Conservation (phyloP, 768 basidiomycete species). For the Nidularia sp. region DNA sequence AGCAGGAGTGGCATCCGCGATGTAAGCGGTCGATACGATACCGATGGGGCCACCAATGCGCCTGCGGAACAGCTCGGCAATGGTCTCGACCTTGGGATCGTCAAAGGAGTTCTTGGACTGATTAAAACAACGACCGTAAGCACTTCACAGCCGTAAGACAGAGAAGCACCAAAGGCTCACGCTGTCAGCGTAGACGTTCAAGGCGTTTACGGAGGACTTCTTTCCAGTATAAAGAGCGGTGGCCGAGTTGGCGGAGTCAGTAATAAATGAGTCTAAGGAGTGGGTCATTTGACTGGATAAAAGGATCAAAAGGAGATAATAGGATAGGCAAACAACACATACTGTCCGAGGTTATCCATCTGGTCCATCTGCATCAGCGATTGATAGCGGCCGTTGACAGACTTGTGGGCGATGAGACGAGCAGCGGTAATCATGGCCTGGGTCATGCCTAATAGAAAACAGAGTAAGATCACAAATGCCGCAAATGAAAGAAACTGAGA, state of each 20-base stretch:
- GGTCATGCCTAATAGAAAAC: slow-evolving; percentile 32
- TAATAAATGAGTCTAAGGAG: slow-evolving; percentile 43
- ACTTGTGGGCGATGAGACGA: slow-evolving; percentile 39
- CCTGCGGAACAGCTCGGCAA: slow-evolving; percentile 39
- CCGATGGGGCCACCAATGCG: slow-evolving; percentile 34
- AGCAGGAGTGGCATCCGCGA: slow-evolving; percentile 41
- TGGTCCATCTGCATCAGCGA: slow-evolving; percentile 44
- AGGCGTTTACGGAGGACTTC: slow-evolving; percentile 35
- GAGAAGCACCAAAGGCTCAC: slow-evolving; percentile 16
- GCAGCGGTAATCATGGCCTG: slow-evolving; percentile 47
- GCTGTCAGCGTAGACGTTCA: slow-evolving; percentile 39
- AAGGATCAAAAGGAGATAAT: background rate
- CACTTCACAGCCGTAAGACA: background rate
- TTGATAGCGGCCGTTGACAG: slow-evolving; percentile 40
- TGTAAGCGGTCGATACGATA: slow-evolving; percentile 41
- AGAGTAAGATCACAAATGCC: background rate
- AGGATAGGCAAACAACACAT: slow-evolving; percentile 8
- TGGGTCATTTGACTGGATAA: slow-evolving; percentile 39
- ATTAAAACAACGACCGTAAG: background rate
- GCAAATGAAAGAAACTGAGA: slow-evolving; percentile 1
- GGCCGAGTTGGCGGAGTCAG: slow-evolving; percentile 44
- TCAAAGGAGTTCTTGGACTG: slow-evolving; percentile 36
- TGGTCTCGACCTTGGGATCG: slow-evolving; percentile 40
- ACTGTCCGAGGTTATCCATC: slow-evolving; percentile 42
- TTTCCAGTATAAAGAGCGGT: slow-evolving; percentile 42